Conservation (phyloP, 2,329 filamentous ascomycete genomes). For the Xylaria polymorpha region DNA sequence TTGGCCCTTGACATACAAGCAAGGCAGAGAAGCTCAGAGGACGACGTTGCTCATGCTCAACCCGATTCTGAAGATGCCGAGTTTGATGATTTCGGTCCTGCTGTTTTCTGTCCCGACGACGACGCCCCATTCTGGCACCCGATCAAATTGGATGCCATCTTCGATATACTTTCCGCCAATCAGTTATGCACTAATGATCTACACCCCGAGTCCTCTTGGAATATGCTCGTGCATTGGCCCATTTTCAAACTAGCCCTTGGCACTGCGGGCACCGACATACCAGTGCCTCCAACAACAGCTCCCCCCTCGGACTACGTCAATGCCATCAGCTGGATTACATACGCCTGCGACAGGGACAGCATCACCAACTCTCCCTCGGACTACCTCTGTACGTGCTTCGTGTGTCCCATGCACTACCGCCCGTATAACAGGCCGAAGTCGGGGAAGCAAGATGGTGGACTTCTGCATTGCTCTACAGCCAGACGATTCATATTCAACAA, state of each 20-base stretch:
- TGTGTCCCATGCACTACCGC: conserved; percentile 19
- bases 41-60: neutral
- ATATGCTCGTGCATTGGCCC: conserved; percentile 27
- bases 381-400: conserved; percentile 2
- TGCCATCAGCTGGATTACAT: neutral
- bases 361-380: no score
- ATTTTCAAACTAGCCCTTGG: conserved; percentile 23
- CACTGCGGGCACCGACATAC: conserved; percentile 1
- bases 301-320: neutral
- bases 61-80: neutral
- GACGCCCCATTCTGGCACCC: conserved; percentile 4
- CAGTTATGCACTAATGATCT: conserved; percentile 11
- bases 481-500: neutral
- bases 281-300: neutral
- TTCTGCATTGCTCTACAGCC: conserved; percentile 23
- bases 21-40: neutral
- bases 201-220: conserved; percentile 20
- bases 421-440: conserved; percentile 5
- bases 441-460: conserved; percentile 16
- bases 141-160: conserved; percentile 5
- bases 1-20: conserved; percentile 4
- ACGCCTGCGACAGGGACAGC: no score
- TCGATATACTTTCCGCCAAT: conserved; percentile 13
- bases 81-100: conserved; percentile 9
- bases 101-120: neutral